Conservation (phyloP, 441 rosid species). For the Rhodomyrtus psidioides region DNA sequence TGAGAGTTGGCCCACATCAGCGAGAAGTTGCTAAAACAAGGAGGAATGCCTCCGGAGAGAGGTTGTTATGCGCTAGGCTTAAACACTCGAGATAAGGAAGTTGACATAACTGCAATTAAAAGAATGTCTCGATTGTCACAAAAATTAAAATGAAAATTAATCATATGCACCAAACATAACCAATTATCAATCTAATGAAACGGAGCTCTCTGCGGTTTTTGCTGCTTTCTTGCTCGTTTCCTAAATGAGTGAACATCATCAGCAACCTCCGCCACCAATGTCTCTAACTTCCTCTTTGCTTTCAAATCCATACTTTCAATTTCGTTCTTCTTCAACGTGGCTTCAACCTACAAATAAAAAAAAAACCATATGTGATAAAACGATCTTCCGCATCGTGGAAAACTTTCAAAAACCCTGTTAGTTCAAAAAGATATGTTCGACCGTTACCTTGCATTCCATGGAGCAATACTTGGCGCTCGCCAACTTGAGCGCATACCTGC, state of each 20-base stretch:
- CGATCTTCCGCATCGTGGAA: too few relatives aligned
- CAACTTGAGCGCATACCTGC: not conserved
- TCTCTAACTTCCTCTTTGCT: not conserved
- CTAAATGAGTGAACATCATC: not conserved
- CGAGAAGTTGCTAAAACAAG: too few relatives aligned
- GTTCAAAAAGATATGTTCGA: fast-evolving
- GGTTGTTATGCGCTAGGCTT: too few relatives aligned
- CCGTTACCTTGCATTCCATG: not conserved
- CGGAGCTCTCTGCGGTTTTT: not conserved
- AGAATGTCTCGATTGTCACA: too few relatives aligned
- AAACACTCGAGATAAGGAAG: too few relatives aligned
- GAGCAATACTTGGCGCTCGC: not conserved
- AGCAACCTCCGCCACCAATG: not conserved
- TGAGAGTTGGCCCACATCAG: too few relatives aligned
- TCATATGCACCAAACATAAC: too few relatives aligned
- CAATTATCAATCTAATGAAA: not conserved
- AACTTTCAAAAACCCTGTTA: too few relatives aligned
- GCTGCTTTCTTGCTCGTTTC: not conserved
- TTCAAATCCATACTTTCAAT: not conserved
- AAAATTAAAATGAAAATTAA: too few relatives aligned
- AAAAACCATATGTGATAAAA: too few relatives aligned
- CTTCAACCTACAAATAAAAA: not conserved
- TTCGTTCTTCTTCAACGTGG: not conserved
- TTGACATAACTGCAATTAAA: too few relatives aligned
- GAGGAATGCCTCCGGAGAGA: too few relatives aligned